Conservation (phyloP, 2,329 filamentous ascomycete species). For the Colletotrichum endophyticum region DNA sequence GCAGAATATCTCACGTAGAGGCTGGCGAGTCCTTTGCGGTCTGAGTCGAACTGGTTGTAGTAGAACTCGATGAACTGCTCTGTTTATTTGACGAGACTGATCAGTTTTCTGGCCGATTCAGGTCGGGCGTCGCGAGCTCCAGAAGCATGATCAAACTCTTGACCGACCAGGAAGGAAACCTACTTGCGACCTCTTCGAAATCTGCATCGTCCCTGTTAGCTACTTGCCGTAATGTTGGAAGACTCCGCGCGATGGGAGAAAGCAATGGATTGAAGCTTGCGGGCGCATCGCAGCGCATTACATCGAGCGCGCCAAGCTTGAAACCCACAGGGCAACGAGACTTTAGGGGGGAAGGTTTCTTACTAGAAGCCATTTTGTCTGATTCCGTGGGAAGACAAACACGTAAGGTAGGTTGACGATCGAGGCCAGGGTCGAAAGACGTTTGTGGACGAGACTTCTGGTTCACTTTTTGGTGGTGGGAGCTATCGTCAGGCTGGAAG, state of each 20-base stretch:
- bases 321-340: not conserved
- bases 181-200: constrained; percentile 53
- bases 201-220: constrained; percentile 31
- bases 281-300: not conserved
- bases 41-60: constrained; percentile 83
- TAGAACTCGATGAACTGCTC: constrained; percentile 91
- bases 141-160: not conserved
- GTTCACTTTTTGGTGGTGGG: not conserved
- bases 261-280: not conserved
- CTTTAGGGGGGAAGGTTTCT: not conserved
- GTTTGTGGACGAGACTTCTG: not conserved
- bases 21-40: constrained; percentile 66
- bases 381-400: not conserved
- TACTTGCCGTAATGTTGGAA: not conserved
- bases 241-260: not conserved
- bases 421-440: not conserved
- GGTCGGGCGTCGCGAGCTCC: not conserved
- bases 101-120: not conserved
- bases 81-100: constrained; percentile 38
- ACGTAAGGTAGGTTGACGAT: not conserved
- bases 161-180: constrained; percentile 25
- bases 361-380: constrained; percentile 19
- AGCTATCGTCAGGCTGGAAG: constrained; percentile 13
- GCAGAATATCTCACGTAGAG: constrained; percentile 76
- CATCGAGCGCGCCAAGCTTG: not conserved